phyloP scores from a whole-genome alignment of 495 filamentous ascomycete genomes.

The Choiromyces venosus region DNA sequence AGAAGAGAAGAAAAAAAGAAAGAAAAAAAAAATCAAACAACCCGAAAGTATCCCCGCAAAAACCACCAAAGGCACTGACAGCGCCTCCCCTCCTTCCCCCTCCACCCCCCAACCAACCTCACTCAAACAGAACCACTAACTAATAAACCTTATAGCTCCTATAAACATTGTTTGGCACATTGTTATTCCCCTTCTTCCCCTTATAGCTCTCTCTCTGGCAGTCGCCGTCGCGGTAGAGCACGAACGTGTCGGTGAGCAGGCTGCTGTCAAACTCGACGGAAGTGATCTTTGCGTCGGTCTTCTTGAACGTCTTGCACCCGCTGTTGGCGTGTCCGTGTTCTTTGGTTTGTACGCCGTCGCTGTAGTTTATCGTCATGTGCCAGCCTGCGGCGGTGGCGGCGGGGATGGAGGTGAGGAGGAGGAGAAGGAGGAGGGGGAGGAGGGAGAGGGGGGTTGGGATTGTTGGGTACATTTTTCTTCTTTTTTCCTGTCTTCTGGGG shows the following conservation, averaged over 20 bases:
- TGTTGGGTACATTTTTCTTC: constrained; percentile 15
- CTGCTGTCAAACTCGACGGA: constrained; percentile 33
- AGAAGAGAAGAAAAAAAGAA: no score
- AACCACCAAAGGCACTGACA: no score
- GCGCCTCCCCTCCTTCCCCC: no score
- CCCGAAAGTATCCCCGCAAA: no score
- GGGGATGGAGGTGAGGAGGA: constrained; percentile 22
- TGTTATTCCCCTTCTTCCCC: constrained; percentile 37
- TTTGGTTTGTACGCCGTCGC: constrained; percentile 27
- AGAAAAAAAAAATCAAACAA: no score
- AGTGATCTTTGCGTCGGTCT: constrained; percentile 30
- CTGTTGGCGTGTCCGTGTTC: constrained; percentile 30
- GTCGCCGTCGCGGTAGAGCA: constrained; percentile 22
- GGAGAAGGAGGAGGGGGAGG: constrained; percentile 35
- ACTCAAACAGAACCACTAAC: no score
- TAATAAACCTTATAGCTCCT: constrained; percentile 33
- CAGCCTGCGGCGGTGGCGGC: constrained; percentile 25
- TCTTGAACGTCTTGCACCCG: constrained; percentile 31
- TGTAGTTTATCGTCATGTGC: constrained; percentile 29
- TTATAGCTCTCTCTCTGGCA: constrained; percentile 33
- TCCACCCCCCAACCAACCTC: no score
- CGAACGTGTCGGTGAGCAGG: constrained; percentile 31
- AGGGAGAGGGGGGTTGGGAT: constrained; percentile 11
- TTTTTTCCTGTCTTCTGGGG: no score
- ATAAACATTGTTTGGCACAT: constrained; percentile 30